These are phyloP conservation scores for Aspergillus asperescens DNA, from an alignment of 495 filamentous ascomycete species.

Conservation along the genomic window DNA sequence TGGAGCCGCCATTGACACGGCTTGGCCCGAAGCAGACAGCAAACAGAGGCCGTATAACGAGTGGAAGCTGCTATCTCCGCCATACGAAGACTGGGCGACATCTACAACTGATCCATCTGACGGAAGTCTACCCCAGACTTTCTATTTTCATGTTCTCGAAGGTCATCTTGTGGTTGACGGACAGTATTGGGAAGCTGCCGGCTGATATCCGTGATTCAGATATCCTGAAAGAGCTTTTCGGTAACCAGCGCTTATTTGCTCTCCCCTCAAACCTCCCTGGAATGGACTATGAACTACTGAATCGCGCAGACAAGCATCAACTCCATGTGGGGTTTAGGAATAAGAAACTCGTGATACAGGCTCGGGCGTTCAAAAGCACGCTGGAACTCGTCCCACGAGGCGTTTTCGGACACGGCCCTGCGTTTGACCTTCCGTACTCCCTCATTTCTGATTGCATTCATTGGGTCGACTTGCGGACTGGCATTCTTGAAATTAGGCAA, in stretches of 20 bases:
- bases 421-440: constrained; percentile 37
- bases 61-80: constrained; percentile 21
- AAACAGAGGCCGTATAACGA: constrained; percentile 14
- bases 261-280: constrained; percentile 40
- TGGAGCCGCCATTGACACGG: constrained; percentile 14
- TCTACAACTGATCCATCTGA: constrained; percentile 19
- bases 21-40: constrained; percentile 12
- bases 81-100: constrained; percentile 22
- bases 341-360: constrained; percentile 24
- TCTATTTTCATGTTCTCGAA: constrained; percentile 51
- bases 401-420: constrained; percentile 24
- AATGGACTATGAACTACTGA: constrained; percentile 42
- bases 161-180: constrained; percentile 55
- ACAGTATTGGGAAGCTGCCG: constrained; percentile 48
- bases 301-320: constrained; percentile 23
- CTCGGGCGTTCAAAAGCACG: not conserved
- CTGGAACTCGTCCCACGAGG: constrained; percentile 45
- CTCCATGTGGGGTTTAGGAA: constrained; percentile 39
- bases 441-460: constrained; percentile 49
- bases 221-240: constrained; percentile 39
- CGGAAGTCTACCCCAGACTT: constrained; percentile 10
- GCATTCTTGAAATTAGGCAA: constrained; percentile 33
- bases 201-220: constrained; percentile 39
- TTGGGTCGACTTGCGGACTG: constrained; percentile 50
- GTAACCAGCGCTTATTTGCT: constrained; percentile 30